Evolutionary conservation across 148 eudicot genomes (phyloP), one percentile per base, ranked within the genome.

Genomic region (Heliamphora exappendiculata): DNA sequence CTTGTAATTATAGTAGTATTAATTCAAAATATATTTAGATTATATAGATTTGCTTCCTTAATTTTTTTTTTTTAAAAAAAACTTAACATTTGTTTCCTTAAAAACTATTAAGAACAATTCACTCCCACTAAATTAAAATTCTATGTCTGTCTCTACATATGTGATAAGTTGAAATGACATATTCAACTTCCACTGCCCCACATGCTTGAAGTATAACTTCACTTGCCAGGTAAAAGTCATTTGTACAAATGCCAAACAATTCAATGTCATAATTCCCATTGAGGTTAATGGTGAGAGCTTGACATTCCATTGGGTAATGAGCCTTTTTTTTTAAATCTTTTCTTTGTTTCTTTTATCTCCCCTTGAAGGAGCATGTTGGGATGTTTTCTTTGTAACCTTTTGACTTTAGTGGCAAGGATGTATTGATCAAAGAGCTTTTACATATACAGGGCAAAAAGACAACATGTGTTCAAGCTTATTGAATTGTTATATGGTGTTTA

Each of bases 331-430:
- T n/a, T n/a, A n/a, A n/a, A 7, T 29, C 72, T 75, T 78, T 83
- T 82, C 33, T 67, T 73, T 76, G 44, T 51, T 55, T 24, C 69
- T 66, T 78, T 64, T 41, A 64, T 71, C 79, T 50, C 57, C 78
- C 82, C 88, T 64, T 78, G 75, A 79, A 79, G 81, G 80, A 80
- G 83, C 83, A 84, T 65, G 80, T 68, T 88, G 80, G 81, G 79
- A 14, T 83, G 80, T 82, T 88, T 85, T 84, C 85, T 45, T 81
- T 37, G 57, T 67, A 62, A 69, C 83, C 77, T 86, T 87, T 88
- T 88, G 91, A 88, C 91, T 88, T 84, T 59, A 60, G 50, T 67
- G 84, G 64, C 83, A 70, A 75, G 54, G n/a, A 20, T 67, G 64
- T 76, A 70, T 80, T 79, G 41, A 80, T 87, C 77, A 76, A 75